Evolutionary conservation across 2,329 filamentous ascomycete species (phyloP).

Genomic region (Cytospora piceicola): DNA sequence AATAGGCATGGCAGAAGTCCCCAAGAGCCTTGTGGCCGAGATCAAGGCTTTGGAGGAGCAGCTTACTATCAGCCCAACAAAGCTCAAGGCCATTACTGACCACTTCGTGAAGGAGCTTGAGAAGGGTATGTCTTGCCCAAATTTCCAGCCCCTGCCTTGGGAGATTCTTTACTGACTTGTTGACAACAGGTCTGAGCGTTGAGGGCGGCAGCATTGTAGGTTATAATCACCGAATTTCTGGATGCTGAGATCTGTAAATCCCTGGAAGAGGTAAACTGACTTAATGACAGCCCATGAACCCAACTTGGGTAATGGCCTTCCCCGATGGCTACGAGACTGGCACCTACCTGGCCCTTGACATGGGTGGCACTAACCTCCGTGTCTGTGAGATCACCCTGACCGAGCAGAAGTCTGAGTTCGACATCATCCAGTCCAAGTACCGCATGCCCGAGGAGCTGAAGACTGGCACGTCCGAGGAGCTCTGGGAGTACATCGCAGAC

Average conservation of each 20-base stretch:
- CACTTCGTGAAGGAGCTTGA: constrained; percentile 89
- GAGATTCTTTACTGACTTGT: constrained; percentile 21
- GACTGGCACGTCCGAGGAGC: constrained; percentile 78
- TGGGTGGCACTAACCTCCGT: constrained; percentile 94
- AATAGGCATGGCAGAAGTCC: constrained; percentile 85
- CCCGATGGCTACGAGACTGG: constrained; percentile 87
- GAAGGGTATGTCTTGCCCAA: constrained; percentile 64
- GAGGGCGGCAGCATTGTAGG: constrained; percentile 92
- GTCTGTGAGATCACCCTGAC: constrained; percentile 92
- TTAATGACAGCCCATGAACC: constrained; percentile 84
- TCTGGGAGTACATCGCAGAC: constrained; percentile 95
- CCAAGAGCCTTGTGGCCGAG: constrained; percentile 78
- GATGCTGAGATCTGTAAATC: no score
- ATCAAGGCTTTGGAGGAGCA: constrained; percentile 82
- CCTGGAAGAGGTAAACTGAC: constrained; percentile 18
- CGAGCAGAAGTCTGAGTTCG: constrained; percentile 85
- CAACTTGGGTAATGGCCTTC: constrained; percentile 92
- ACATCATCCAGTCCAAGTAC: constrained; percentile 96
- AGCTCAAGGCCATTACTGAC: constrained; percentile 86
- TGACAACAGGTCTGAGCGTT: constrained; percentile 69
- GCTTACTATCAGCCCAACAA: constrained; percentile 77
- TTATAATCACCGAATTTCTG: constrained; percentile 33
- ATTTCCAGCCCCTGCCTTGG: neutral
- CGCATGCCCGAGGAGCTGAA: constrained; percentile 92
- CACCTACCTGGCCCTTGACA: constrained; percentile 86